A percentile compares a stretch with the other conserved stretches of the same genome.
phyloP scores from a whole-genome alignment of 2,329 filamentous ascomycete genomes.

The Colletotrichum limetticola region DNA sequence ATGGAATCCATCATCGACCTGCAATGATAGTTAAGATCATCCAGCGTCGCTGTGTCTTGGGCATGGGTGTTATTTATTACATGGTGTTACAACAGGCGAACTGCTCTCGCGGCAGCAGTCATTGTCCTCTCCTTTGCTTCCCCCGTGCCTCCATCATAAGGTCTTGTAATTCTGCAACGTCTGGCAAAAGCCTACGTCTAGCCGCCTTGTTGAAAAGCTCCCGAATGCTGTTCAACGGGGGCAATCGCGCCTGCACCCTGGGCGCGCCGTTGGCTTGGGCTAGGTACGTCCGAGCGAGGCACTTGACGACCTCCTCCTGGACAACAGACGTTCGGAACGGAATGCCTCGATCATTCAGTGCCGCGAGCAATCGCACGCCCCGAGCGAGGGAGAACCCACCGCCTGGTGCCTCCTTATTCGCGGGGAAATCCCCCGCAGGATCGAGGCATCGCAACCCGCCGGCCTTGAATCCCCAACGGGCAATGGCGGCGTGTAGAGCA shows the following conservation, averaged over 20 bases:
- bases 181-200: not conserved
- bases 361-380: slow-evolving; percentile 49
- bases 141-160: not conserved
- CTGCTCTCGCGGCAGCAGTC: not conserved
- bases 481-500: slow-evolving; percentile 50
- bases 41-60: not conserved
- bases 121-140: not conserved
- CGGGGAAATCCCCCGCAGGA: not conserved
- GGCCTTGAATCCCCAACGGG: slow-evolving; percentile 59
- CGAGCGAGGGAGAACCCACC: slow-evolving; percentile 46
- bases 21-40: not conserved
- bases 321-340: slow-evolving; percentile 41
- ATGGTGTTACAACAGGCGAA: not conserved
- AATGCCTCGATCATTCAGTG: slow-evolving; percentile 48
- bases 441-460: slow-evolving; percentile 38
- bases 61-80: not conserved
- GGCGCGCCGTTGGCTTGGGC: not conserved
- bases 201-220: slow-evolving; percentile 14
- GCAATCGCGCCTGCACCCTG: not conserved
- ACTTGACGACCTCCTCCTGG: slow-evolving; percentile 28
- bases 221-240: not conserved
- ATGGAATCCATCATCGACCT: not conserved
- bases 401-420: slow-evolving; percentile 29
- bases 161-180: not conserved
- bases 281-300: slow-evolving; percentile 4